These are phyloP conservation scores for Ogataea trehaloabstinens DNA, from an alignment of 805 yeast species.

Conservation along the genomic window DNA sequence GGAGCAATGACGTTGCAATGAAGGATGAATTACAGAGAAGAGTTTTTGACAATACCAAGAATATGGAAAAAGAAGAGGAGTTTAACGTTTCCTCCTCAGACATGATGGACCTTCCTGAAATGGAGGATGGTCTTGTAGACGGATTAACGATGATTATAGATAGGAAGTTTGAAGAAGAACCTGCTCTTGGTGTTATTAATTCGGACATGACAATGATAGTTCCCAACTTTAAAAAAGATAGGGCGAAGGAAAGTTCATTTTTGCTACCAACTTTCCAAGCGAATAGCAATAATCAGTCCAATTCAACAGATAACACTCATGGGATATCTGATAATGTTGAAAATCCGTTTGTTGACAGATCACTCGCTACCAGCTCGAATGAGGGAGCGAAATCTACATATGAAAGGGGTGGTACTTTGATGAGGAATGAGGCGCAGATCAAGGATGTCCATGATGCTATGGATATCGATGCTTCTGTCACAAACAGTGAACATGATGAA, in stretches of 20 bases:
- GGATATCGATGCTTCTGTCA: conserved; percentile 13
- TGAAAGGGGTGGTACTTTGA: conserved; percentile 13
- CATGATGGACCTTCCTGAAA: conserved; percentile 7
- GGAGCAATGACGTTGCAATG: conserved; percentile 11
- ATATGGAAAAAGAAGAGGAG: neutral
- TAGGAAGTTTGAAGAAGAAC: conserved; percentile 9
- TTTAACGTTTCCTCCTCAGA: conserved; percentile 5
- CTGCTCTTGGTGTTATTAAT: conserved; percentile 8
- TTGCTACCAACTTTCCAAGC: neutral
- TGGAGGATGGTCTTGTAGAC: conserved; percentile 21
- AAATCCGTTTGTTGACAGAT: conserved; percentile 17
- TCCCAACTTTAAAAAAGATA: conserved; percentile 23
- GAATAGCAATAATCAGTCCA: neutral
- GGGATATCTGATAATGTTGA: neutral
- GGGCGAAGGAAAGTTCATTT: neutral
- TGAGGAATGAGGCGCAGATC: conserved; percentile 3
- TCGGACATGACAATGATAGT: conserved; percentile 40
- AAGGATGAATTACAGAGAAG: conserved; percentile 11
- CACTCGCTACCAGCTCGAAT: neutral
- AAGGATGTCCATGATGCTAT: conserved; percentile 9
- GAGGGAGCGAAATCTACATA: conserved; percentile 9
- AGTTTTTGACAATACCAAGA: neutral
- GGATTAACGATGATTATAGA: conserved; percentile 31
- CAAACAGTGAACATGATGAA: conserved; percentile 1
- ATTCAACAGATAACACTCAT: too few relatives aligned